These are phyloP conservation scores for Neurospora tetraspora DNA, from an alignment of 495 filamentous ascomycete species.

Conservation along the genomic window DNA sequence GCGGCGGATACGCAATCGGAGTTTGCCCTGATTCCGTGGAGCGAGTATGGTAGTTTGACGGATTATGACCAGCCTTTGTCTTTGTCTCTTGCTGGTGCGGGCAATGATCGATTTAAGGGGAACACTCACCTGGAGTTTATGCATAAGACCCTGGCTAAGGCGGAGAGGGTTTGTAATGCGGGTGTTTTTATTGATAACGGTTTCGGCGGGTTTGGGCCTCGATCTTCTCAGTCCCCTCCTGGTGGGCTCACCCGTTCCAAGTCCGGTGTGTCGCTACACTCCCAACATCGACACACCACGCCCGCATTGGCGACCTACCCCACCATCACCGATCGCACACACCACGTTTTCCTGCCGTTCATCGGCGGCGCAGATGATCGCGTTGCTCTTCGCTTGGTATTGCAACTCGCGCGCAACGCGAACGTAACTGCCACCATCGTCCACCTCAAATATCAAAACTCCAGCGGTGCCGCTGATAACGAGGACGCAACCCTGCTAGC, in stretches of 20 bases:
- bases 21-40: conserved; percentile 85
- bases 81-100: conserved; percentile 23
- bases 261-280: conserved; percentile 51
- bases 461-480: background rate
- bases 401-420: conserved; percentile 68
- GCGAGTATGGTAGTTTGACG: conserved; percentile 63
- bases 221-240: conserved; percentile 22
- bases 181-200: conserved; percentile 79
- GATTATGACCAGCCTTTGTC: conserved; percentile 44
- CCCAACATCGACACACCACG: conserved; percentile 11
- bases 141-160: conserved; percentile 46
- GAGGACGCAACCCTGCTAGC: conserved; percentile 54
- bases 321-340: conserved; percentile 49
- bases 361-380: conserved; percentile 79
- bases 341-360: conserved; percentile 83
- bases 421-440: conserved; percentile 67
- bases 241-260: conserved; percentile 32
- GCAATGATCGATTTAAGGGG: conserved; percentile 40
- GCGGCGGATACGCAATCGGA: conserved; percentile 63
- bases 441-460: conserved; percentile 29
- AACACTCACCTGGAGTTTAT: conserved; percentile 57
- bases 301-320: conserved; percentile 25
- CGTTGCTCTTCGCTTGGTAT: conserved; percentile 66
- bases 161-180: conserved; percentile 45
- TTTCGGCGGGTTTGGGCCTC: conserved; percentile 41